phyloP scores from a whole-genome alignment of 352 stramenopile species.

The Phytophthora tubulina region DNA sequence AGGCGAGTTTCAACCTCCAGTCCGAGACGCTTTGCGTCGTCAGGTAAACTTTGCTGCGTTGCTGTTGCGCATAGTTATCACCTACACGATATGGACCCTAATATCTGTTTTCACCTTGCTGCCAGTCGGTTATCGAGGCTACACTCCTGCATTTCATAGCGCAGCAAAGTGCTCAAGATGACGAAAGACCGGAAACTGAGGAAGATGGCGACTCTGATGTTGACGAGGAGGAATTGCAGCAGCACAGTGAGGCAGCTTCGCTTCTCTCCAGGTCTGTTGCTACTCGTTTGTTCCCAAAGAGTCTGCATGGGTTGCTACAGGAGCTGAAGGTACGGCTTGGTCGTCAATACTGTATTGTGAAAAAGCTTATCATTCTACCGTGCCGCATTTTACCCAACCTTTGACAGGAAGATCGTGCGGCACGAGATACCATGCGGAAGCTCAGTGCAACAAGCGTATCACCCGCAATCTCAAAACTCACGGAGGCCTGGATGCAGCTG shows the following conservation, averaged over 20 bases:
- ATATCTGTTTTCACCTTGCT: neutral
- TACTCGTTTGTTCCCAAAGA: constrained; percentile 39
- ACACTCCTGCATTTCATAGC: constrained; percentile 25
- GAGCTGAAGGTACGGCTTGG: constrained; percentile 33
- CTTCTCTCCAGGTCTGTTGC: constrained; percentile 23
- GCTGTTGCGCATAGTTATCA: neutral
- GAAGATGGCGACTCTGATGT: constrained; percentile 17
- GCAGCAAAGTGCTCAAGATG: constrained; percentile 21
- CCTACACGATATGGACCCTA: neutral
- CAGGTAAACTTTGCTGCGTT: constrained; percentile 30
- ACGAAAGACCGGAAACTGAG: constrained; percentile 34
- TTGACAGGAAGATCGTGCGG: constrained; percentile 50
- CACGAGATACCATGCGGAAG: constrained; percentile 51
- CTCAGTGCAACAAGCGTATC: constrained; percentile 54
- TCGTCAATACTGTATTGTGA: neutral
- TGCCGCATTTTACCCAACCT: neutral
- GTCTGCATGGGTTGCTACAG: constrained; percentile 41
- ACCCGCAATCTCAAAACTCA: constrained; percentile 43
- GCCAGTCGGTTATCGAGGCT: constrained; percentile 35
- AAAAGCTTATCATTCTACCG: neutral
- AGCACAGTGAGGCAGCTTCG: constrained; percentile 22
- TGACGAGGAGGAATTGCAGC: constrained; percentile 18
- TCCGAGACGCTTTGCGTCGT: constrained; percentile 23
- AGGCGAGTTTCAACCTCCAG: constrained; percentile 2
- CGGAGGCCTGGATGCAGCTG: constrained; percentile 52